These are phyloP conservation scores for Liriodendron chinense DNA, from an alignment of 164 flowering plant genomes.

Conservation along the genomic window DNA sequence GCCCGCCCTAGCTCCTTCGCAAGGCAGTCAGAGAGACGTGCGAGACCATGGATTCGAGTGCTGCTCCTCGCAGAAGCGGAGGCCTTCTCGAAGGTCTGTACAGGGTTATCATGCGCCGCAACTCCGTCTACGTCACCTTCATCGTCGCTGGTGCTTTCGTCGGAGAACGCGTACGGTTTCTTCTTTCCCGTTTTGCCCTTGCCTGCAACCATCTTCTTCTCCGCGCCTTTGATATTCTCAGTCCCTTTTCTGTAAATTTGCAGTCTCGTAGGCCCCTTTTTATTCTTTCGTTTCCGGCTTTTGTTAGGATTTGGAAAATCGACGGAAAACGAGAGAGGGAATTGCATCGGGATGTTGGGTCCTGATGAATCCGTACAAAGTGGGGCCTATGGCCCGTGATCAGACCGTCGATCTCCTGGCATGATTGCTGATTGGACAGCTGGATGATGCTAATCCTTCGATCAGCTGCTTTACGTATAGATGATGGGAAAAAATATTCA, in stretches of 20 bases:
- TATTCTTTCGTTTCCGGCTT: not conserved
- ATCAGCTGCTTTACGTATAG: not conserved
- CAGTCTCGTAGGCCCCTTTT: not conserved
- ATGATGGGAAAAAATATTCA: not conserved
- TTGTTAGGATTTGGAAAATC: no score
- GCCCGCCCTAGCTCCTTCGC: not conserved
- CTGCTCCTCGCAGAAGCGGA: conserved; percentile 35
- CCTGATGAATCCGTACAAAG: not conserved
- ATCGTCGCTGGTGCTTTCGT: conserved; percentile 73
- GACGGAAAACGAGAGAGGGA: not conserved
- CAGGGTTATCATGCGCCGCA: conserved; percentile 71
- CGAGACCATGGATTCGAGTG: conserved; percentile 32
- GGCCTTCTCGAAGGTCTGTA: conserved; percentile 61
- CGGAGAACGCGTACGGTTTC: conserved; percentile 62
- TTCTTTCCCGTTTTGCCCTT: not conserved
- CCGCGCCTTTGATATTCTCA: not conserved
- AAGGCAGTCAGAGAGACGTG: not conserved
- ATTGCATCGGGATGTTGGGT: not conserved
- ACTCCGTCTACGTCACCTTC: conserved; percentile 78
- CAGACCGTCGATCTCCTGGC: no score
- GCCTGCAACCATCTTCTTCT: no score
- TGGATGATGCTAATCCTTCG: not conserved
- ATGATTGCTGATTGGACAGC: no score
- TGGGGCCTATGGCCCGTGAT: no score
- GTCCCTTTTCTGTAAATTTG: not conserved